Evolutionary conservation across 129 eudicot species (phyloP), one percentile per base, ranked within the genome.

Genomic region (Pulicaria dysenterica): DNA sequence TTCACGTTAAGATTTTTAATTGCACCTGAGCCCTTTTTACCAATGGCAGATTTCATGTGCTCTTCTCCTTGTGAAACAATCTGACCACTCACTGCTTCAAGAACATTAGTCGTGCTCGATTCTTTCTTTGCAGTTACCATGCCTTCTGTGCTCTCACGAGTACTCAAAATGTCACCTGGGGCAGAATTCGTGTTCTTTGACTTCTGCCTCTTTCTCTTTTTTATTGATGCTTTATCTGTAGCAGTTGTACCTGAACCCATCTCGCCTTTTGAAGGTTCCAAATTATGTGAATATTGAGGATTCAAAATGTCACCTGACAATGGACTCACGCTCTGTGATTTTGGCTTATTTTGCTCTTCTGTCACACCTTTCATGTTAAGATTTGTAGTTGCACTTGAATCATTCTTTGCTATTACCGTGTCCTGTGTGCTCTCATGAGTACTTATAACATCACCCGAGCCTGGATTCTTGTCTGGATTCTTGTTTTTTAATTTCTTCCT

Each of bases 171-270:
- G 17, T 69, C 74, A 76, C 67, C 55, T 14, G 24, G n/a, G 19
- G 38, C 44, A 54, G 54, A 19, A n/a, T 51, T 54, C 63, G 15
- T 46, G 49, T 71, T 79, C 69, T 13, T 63, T 5, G 8, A 12
- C 42, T 19, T 83, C 61, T 44, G 31, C 49, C 34, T 47, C 45
- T 24, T 69, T 76, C 51, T 53, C 19, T 62, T 64, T 68, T 40
- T 41, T 19, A 14, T 24, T 65, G 62, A 39, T 19, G 65, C 8
- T 31, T 31, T 41, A 38, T 66, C 44, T 58, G 14, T 41, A 62
- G 73, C 64, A 10, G 67, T 48, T 50, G 55, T 55, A 53, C 73
- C 81, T 47, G 57, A 34, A 41, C 75, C 70, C 11, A 2, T 13
- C 60, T 17, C 66, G 67, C 58, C 60, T 37, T 60, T 44, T 61